Base-by-base conservation (phyloP, 176 grass and related monocot genomes). In the Aegilops umbellulata region DNA sequence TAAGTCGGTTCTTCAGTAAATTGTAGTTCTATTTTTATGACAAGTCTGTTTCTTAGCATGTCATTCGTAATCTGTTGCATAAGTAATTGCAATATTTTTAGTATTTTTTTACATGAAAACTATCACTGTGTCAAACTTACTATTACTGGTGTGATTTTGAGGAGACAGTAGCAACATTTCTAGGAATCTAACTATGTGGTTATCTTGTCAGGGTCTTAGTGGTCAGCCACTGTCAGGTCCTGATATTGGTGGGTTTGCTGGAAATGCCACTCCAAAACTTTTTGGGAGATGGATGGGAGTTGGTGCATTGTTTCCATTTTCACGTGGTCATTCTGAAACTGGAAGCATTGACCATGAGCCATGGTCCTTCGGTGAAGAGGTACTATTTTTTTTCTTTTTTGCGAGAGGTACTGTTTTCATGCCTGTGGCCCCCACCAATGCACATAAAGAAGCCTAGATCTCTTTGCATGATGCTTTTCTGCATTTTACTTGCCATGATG, bases 271-370 rank as follows among this genome's bases (percentile, higher is more conserved):
- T 76, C 91, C 96, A 41, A 98, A 86, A 89, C 93, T 98, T 78
- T 98, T 98, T 57, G 96, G 93, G 46, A 92, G 96, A 86, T 98
- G 96, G 96, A 95, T 98, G 91, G 96, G 93, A 71, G 35, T 98
- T 36, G 93, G 91, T 76, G 85, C 93, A 16, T 65, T 98, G 65
- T 98, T 98, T 90, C 96, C 93, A 71, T 98, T 98, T 89, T 94
- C 90, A 80, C 93, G 96, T 25, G 96, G 96, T 53, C 96, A 95
- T 82, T 80, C 93, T 39, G 91, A 94, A 91, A 85, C 88, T 75
- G 81, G 88, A 82, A 98, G 91, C 68, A 72, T 82, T 66, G 93
- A 95, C 81, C 96, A 98, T 47, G 93, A 98, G 34, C 96, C 96
- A 80, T 98, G 96, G 96, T 94, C 93, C 79, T 98, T 98, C 12